Conservation (phyloP, 768 basidiomycete genomes). For the Phaffia australis region DNA sequence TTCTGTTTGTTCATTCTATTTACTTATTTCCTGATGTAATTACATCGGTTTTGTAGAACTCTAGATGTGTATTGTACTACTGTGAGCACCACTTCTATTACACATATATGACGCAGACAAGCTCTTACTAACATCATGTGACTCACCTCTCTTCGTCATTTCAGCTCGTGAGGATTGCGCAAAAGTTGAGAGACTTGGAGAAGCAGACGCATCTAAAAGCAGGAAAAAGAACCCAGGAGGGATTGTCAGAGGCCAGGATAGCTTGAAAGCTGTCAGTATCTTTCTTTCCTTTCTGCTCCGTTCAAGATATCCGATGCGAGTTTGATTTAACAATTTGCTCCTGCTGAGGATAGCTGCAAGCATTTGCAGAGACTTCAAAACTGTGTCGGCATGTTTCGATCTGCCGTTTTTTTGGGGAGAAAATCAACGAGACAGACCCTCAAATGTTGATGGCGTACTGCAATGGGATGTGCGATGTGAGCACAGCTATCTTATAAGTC, state of each 20-base stretch:
- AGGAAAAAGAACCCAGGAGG: constrained; percentile 45
- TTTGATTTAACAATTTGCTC: too few relatives aligned
- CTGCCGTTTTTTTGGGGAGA: constrained; percentile 71
- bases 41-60: constrained; percentile 43
- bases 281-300: too few relatives aligned
- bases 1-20: not conserved
- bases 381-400: constrained; percentile 48
- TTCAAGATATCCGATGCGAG: too few relatives aligned
- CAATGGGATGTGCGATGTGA: constrained; percentile 68
- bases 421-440: constrained; percentile 46
- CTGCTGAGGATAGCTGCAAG: constrained; percentile 27
- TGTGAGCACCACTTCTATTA: constrained; percentile 45
- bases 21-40: not conserved
- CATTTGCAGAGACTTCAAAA: constrained; percentile 32
- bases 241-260: constrained; percentile 52
- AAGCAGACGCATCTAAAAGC: constrained; percentile 44
- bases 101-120: not conserved
- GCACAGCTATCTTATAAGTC: constrained; percentile 29
- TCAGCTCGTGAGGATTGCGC: constrained; percentile 65
- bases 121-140: not conserved
- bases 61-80: constrained; percentile 73
- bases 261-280: constrained; percentile 50
- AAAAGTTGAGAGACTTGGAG: constrained; percentile 48
- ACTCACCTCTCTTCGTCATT: constrained; percentile 11
- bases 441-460: constrained; percentile 49